Base-by-base conservation (phyloP, 164 flowering plant species). In the Piper longum region DNA sequence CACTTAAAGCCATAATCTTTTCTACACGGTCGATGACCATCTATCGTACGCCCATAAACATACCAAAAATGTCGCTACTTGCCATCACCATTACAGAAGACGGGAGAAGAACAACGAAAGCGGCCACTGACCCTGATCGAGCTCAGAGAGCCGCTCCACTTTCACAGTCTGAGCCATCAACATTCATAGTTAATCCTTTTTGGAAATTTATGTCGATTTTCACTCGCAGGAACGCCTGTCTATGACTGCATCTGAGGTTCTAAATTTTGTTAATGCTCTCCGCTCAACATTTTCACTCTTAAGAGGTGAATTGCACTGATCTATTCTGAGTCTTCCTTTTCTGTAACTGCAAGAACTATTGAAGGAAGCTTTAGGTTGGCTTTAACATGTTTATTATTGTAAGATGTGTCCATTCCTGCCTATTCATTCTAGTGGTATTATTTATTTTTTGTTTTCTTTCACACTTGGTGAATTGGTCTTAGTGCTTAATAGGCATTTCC, bases 141-240 rank as follows among this genome's bases (percentile, higher is more conserved):
- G 70, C 40, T 73, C 82, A 11, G 84, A 67, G 64, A 84, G 87
- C 52, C 76, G 70, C 52, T 74, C 71, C 56, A 87, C 73, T 59
- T 63, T 77, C 65, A 92, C 93, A 1, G 84, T 76, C 19, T 85
- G 78, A 4, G 88, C 1, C 36, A 26, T 26, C n/a, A n/a, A n/a
- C n/a, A n/a, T 26, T 26, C 36, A 1, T 26, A 26, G 36, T 26
- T 26, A 26, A 26, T 26, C 36, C 36, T 26, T 26, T 26, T 26
- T 26, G 36, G 36, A 26, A 26, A 9, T 48, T 48, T 48, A 48
- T 48, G 52, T 12, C 1, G 14, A 48, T 48, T 48, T 48, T 12
- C 52, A n/a, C 77, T 75, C 65, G 77, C 85, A 88, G 98, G 98
- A 93, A 68, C 84, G 96, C 59, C 85, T 66, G 75, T 66, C 69